Percentiles rank a stretch among this genome's conserved stretches.
These are phyloP conservation scores for Phytophthora cryptogea DNA, from an alignment of 352 stramenopile species.

Conservation along the genomic window DNA sequence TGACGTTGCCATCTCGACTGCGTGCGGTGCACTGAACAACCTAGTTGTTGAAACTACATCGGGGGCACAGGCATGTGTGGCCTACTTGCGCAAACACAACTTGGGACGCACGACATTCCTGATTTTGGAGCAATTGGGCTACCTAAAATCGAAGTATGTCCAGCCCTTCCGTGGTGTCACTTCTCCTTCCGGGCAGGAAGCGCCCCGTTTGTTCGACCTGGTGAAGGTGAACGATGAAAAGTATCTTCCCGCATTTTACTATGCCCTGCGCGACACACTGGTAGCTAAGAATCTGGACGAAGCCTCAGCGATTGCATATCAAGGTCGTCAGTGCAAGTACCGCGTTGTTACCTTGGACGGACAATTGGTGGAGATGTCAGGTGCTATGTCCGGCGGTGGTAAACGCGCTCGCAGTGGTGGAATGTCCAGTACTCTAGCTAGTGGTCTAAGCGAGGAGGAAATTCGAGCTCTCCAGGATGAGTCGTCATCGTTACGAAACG, in stretches of 20 bases:
- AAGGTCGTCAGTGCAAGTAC: slow-evolving; percentile 93
- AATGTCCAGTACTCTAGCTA: slow-evolving; percentile 88
- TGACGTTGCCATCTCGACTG: slow-evolving; percentile 98
- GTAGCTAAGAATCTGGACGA: slow-evolving; percentile 96
- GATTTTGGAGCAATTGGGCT: slow-evolving; percentile 97
- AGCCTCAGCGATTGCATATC: slow-evolving; percentile 87
- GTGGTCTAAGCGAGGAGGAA: slow-evolving; percentile 59
- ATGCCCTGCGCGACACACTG: slow-evolving; percentile 96
- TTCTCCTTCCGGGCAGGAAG: slow-evolving; percentile 46
- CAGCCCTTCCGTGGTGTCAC: slow-evolving; percentile 67
- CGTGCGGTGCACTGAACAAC: slow-evolving; percentile 95
- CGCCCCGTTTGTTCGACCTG: slow-evolving; percentile 88
- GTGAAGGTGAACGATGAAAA: slow-evolving; percentile 88
- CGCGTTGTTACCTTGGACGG: slow-evolving; percentile 98
- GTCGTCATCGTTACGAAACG: slow-evolving; percentile 48
- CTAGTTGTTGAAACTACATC: slow-evolving; percentile 97
- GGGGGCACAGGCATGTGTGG: slow-evolving; percentile 95
- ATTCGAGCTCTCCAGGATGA: slow-evolving; percentile 67
- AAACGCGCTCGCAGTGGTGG: slow-evolving; percentile 91
- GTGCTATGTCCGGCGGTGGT: slow-evolving; percentile 99
- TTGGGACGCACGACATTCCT: slow-evolving; percentile 97
- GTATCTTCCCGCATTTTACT: slow-evolving; percentile 95
- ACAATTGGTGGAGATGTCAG: slow-evolving; percentile 98
- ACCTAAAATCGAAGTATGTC: slow-evolving; percentile 69
- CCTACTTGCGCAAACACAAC: slow-evolving; percentile 95